phyloP scores from a whole-genome alignment of 768 basidiomycete genomes.

The Porpolomopsis calyptriformis region DNA sequence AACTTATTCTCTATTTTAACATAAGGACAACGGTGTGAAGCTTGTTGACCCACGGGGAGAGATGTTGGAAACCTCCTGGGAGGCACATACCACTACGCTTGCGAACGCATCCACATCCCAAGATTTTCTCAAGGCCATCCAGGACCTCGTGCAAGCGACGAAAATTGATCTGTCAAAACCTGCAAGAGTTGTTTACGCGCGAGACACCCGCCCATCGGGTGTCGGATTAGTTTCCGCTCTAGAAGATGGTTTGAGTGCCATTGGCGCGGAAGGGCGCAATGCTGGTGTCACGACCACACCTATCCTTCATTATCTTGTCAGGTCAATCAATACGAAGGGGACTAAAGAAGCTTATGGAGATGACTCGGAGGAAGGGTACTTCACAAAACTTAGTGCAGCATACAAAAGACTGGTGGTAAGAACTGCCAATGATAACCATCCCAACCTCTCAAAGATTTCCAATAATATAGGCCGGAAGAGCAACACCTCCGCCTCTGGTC shows the following conservation, averaged over 20 bases:
- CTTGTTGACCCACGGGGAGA: slow-evolving; percentile 95
- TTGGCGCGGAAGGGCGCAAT: slow-evolving; percentile 58
- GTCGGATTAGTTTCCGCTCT: slow-evolving; percentile 64
- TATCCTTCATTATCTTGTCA: slow-evolving; percentile 89
- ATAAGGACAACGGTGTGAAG: slow-evolving; percentile 98
- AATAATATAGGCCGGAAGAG: slow-evolving; percentile 43
- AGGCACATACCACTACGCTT: slow-evolving; percentile 71
- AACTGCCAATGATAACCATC: slow-evolving; percentile 6
- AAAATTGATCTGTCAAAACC: slow-evolving; percentile 76
- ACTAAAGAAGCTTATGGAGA: slow-evolving; percentile 70
- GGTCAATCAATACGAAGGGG: slow-evolving; percentile 78
- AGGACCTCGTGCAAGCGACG: slow-evolving; percentile 45
- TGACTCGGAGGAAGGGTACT: slow-evolving; percentile 76
- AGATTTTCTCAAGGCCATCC: slow-evolving; percentile 58
- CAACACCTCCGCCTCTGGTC: slow-evolving; percentile 47
- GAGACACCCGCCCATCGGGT: slow-evolving; percentile 90
- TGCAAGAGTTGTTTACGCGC: slow-evolving; percentile 76
- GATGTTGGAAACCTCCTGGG: slow-evolving; percentile 95
- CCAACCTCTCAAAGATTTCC: not conserved
- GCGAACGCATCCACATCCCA: slow-evolving; percentile 74
- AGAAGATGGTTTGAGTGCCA: slow-evolving; percentile 69
- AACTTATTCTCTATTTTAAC: slow-evolving; percentile 6
- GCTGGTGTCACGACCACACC: slow-evolving; percentile 89
- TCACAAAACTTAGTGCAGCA: slow-evolving; percentile 65
- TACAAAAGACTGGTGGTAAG: slow-evolving; percentile 84